Conservation (phyloP, 495 filamentous ascomycete species). For the Penicillium waksmanii region DNA sequence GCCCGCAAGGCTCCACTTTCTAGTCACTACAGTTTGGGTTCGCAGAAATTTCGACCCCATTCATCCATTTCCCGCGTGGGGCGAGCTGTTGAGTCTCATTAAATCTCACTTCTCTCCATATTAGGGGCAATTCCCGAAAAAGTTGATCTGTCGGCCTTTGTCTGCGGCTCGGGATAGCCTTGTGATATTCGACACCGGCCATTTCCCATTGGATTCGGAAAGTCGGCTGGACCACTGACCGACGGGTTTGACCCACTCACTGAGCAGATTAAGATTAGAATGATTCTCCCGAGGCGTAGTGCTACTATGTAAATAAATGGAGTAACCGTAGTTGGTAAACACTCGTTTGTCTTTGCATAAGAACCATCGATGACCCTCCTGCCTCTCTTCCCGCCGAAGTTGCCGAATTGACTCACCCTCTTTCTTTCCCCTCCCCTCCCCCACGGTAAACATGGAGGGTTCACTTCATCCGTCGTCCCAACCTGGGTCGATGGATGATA, state of each 20-base stretch:
- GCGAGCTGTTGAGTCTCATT: neutral
- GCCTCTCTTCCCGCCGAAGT: neutral
- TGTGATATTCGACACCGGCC: neutral
- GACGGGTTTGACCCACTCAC: neutral
- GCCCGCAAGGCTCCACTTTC: neutral
- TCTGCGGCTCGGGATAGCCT: neutral
- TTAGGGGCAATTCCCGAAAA: slow-evolving; percentile 3
- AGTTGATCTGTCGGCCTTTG: neutral
- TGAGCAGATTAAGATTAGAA: neutral
- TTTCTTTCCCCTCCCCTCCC: neutral
- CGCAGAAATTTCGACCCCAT: slow-evolving; percentile 15
- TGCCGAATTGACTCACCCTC: neutral
- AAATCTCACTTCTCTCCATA: neutral
- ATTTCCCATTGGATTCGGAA: neutral
- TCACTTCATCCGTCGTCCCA: slow-evolving; percentile 15
- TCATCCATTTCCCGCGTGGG: neutral
- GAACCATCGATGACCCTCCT: neutral
- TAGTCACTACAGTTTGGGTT: slow-evolving; percentile 4
- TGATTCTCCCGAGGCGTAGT: too few species aligned
- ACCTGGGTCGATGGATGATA: slow-evolving; percentile 10
- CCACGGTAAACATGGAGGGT: slow-evolving; percentile 31
- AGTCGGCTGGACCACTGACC: neutral
- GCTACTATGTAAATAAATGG: too few species aligned
- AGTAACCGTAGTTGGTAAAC: too few species aligned
- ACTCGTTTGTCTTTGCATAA: neutral